These are phyloP conservation scores for Dactylellina leptospora DNA, from an alignment of 2,329 filamentous ascomycete species.

Conservation along the genomic window DNA sequence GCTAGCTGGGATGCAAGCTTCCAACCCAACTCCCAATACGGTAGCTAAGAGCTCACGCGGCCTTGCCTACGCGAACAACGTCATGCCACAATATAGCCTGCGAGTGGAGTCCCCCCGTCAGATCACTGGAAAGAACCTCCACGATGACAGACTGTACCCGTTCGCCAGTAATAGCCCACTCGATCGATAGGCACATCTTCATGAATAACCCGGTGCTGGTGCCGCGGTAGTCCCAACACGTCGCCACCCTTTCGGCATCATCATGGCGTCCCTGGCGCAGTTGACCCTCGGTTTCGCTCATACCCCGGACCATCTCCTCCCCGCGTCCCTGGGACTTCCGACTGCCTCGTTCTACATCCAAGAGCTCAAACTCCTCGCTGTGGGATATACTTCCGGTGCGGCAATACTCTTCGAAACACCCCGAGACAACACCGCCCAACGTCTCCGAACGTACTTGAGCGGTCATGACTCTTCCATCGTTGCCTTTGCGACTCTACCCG, in stretches of 20 bases:
- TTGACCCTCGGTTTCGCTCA: slow-evolving; percentile 48
- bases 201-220: slow-evolving; percentile 10
- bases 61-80: slow-evolving; percentile 13
- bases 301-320: slow-evolving; percentile 38
- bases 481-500: slow-evolving; percentile 47
- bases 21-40: neutral
- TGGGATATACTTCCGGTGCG: slow-evolving; percentile 44
- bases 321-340: slow-evolving; percentile 34
- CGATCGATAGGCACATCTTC: slow-evolving; percentile 10
- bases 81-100: slow-evolving; percentile 19
- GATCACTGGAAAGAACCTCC: no score
- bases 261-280: slow-evolving; percentile 36
- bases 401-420: slow-evolving; percentile 32
- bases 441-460: slow-evolving; percentile 51
- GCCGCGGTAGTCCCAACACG: no score
- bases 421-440: slow-evolving; percentile 19
- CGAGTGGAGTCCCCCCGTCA: slow-evolving; percentile 4
- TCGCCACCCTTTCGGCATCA: no score
- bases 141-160: neutral
- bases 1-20: neutral
- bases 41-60: neutral
- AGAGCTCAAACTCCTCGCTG: slow-evolving; percentile 34
- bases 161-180: slow-evolving; percentile 6
- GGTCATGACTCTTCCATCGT: slow-evolving; percentile 55
- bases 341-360: slow-evolving; percentile 48